phyloP scores from a whole-genome alignment of 495 filamentous ascomycete genomes.

The Platismatia glauca region DNA sequence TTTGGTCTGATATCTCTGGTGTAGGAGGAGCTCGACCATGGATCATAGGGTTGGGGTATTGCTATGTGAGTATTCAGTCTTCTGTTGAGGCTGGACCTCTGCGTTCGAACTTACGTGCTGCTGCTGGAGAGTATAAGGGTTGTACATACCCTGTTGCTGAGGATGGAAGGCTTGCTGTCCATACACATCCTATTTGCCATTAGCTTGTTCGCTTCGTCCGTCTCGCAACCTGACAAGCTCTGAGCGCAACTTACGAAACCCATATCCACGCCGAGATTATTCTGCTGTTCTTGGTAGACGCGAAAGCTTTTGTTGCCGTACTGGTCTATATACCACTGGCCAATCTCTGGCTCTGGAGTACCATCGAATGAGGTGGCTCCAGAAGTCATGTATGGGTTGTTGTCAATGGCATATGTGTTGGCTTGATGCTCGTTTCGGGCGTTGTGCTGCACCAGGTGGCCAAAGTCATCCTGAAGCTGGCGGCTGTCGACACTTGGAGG shows the following conservation, averaged over 20 bases:
- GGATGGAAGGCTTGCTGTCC: slow-evolving; percentile 11
- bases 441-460: slow-evolving; percentile 43
- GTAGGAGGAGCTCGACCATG: slow-evolving; percentile 19
- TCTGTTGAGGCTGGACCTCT: not conserved
- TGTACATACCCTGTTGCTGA: slow-evolving; percentile 10
- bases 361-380: slow-evolving; percentile 20
- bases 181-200: slow-evolving; percentile 23
- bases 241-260: slow-evolving; percentile 32
- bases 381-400: slow-evolving; percentile 17
- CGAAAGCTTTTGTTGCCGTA: slow-evolving; percentile 22
- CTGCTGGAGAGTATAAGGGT: slow-evolving; percentile 6
- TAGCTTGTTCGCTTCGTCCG: slow-evolving; percentile 5
- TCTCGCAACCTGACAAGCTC: not conserved
- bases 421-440: slow-evolving; percentile 27
- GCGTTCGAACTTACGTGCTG: slow-evolving; percentile 18
- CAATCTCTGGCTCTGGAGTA: slow-evolving; percentile 23
- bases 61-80: slow-evolving; percentile 7
- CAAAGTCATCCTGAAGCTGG: slow-evolving; percentile 37
- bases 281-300: slow-evolving; percentile 24
- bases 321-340: slow-evolving; percentile 19
- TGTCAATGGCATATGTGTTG: slow-evolving; percentile 13
- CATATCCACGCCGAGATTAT: slow-evolving; percentile 29
- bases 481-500: slow-evolving; percentile 25
- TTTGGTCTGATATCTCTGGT: slow-evolving; percentile 11
- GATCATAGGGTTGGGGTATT: slow-evolving; percentile 19